These are phyloP conservation scores for Phaeophleospora eucalypticola DNA, from an alignment of 2,329 filamentous ascomycete species.

Conservation along the genomic window DNA sequence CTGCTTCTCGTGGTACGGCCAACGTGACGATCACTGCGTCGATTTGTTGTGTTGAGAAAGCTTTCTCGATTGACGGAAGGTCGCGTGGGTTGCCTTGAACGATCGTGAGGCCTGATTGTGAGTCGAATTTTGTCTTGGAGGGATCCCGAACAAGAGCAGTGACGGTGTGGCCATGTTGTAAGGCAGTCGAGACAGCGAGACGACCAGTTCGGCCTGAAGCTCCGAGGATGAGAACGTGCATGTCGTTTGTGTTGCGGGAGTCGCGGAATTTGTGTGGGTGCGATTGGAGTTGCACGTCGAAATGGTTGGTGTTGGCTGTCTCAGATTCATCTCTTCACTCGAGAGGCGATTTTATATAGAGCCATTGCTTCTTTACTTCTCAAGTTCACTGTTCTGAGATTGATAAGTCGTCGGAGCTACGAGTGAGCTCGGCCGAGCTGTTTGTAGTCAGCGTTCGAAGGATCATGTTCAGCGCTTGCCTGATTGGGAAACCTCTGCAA, in stretches of 20 bases:
- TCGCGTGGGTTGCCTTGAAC: conserved; percentile 32
- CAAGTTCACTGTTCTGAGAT: neutral
- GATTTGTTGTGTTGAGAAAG: conserved; percentile 31
- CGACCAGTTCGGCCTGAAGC: conserved; percentile 47
- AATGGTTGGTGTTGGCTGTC: too few relatives aligned
- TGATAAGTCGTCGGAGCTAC: neutral
- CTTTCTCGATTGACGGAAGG: conserved; percentile 14
- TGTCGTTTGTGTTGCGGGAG: neutral
- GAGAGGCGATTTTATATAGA: too few relatives aligned
- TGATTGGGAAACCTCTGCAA: too few relatives aligned
- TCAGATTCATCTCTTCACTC: too few relatives aligned
- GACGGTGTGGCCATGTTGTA: conserved; percentile 41
- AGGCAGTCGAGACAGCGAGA: conserved; percentile 40
- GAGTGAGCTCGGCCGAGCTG: neutral
- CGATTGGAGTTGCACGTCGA: too few relatives aligned
- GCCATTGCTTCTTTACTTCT: too few relatives aligned
- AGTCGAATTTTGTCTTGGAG: conserved; percentile 25
- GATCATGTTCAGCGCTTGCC: too few relatives aligned
- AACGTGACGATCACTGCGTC: conserved; percentile 48
- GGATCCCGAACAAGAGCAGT: conserved; percentile 46
- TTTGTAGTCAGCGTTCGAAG: neutral
- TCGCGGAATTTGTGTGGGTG: too few relatives aligned
- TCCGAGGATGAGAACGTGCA: conserved; percentile 48
- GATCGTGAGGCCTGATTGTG: conserved; percentile 36
- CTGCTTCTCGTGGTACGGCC: conserved; percentile 43